These are phyloP conservation scores for Helminthosporium solani DNA, from an alignment of 2,329 filamentous ascomycete species.

Conservation along the genomic window DNA sequence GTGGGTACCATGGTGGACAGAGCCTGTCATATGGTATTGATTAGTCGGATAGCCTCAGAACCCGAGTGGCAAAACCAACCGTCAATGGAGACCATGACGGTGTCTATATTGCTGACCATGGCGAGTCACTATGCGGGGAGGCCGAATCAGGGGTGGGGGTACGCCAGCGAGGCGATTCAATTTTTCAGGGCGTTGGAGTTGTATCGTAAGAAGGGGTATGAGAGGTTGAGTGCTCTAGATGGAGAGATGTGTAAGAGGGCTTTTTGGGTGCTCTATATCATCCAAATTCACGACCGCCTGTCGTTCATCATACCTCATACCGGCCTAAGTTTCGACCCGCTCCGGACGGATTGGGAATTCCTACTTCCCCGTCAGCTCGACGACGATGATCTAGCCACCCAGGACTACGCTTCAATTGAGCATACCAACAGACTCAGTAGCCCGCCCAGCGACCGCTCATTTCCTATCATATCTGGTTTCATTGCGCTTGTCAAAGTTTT, in stretches of 20 bases:
- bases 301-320: conserved; percentile 20
- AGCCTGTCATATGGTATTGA: conserved; percentile 14
- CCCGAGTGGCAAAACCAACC: conserved; percentile 15
- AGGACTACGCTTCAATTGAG: background rate
- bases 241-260: conserved; percentile 16
- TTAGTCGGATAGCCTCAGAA: conserved; percentile 10
- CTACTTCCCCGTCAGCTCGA: conserved; percentile 10
- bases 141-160: conserved; percentile 16
- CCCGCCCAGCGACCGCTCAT: background rate
- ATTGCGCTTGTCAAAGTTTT: conserved; percentile 15
- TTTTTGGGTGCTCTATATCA: conserved; percentile 18
- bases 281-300: conserved; percentile 19
- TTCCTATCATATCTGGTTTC: conserved; percentile 16
- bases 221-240: conserved; percentile 7
- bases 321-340: conserved; percentile 16
- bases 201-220: conserved; percentile 14
- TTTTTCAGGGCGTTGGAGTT: conserved; percentile 15
- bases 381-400: conserved; percentile 8
- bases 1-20: conserved; percentile 13
- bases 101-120: conserved; percentile 15
- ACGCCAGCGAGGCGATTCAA: conserved; percentile 17
- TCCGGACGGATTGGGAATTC: conserved; percentile 17
- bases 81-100: conserved; percentile 10
- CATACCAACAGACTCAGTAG: too few species aligned
- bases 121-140: conserved; percentile 14